Conservation (phyloP, 257 asterid genomes). For the Nicotiana sylvestris region DNA sequence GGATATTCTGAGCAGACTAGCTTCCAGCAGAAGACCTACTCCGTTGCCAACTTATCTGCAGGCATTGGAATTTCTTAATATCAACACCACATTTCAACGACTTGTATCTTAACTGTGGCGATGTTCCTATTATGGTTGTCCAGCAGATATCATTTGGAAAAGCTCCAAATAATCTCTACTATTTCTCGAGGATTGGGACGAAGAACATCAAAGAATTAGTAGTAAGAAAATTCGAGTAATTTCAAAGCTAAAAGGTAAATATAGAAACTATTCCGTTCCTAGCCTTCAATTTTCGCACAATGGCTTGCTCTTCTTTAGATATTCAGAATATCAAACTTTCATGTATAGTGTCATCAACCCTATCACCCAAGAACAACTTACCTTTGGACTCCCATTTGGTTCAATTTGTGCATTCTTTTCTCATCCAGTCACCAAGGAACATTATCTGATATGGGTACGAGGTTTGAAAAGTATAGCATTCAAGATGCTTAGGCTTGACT, state of each 20-base stretch:
- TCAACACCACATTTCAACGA: too few relatives aligned
- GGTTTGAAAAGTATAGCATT: not conserved
- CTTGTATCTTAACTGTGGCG: too few relatives aligned
- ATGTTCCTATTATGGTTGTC: too few relatives aligned
- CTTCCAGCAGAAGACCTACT: not conserved
- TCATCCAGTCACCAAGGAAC: not conserved
- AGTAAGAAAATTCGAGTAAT: too few relatives aligned
- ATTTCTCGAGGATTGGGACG: too few relatives aligned
- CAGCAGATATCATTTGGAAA: too few relatives aligned
- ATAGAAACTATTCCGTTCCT: not conserved
- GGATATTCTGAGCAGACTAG: not conserved
- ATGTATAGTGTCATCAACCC: not conserved
- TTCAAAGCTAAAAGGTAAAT: not conserved
- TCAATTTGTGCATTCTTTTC: not conserved
- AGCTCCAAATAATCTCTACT: too few relatives aligned
- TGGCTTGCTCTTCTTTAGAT: not conserved
- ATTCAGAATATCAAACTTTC: not conserved
- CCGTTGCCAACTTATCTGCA: not conserved
- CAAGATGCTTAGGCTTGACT: not conserved
- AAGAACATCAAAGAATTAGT: too few relatives aligned
- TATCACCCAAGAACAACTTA: not conserved
- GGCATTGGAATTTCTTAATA: not conserved
- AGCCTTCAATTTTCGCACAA: not conserved
- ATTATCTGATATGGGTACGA: not conserved
- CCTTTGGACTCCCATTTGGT: not conserved